Percentiles rank a stretch among this genome's conserved stretches.
These are phyloP conservation scores for Oryza nivara DNA, from an alignment of 176 grass and related monocot genomes.

Conservation along the genomic window DNA sequence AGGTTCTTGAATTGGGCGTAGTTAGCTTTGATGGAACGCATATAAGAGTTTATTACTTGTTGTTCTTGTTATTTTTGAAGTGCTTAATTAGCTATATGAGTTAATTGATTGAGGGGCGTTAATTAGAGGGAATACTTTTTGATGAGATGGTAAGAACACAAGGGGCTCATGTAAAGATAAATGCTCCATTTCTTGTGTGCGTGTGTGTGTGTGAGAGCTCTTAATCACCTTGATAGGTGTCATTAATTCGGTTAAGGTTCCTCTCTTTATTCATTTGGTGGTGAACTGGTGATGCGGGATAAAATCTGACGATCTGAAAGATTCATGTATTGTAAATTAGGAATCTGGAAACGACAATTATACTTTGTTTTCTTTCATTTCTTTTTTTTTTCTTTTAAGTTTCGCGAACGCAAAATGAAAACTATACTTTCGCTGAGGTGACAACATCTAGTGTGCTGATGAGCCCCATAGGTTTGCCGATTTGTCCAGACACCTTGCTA, in stretches of 20 bases:
- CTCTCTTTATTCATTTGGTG: background rate
- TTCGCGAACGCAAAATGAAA: background rate
- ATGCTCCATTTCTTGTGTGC: background rate
- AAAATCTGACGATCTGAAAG: background rate
- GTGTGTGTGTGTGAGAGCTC: background rate
- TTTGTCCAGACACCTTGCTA: slow-evolving; percentile 20
- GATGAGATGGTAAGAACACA: background rate
- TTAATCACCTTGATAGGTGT: slow-evolving; percentile 13
- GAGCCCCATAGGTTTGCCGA: slow-evolving; percentile 11
- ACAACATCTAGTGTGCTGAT: slow-evolving; percentile 35
- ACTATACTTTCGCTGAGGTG: slow-evolving; percentile 35
- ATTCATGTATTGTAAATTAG: background rate
- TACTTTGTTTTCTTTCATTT: too few relatives aligned
- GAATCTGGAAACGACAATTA: slow-evolving; percentile 29
- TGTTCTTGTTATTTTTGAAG: background rate
- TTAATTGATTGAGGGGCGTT: background rate
- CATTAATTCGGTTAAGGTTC: slow-evolving; percentile 26
- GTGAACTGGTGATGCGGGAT: background rate
- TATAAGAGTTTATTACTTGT: background rate
- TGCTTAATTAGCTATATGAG: background rate
- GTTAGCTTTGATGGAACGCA: background rate
- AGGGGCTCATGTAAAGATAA: background rate
- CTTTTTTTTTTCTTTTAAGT: too few relatives aligned
- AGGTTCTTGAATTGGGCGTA: background rate
- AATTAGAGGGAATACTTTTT: background rate